Conservation (phyloP, 768 basidiomycete species). For the Leccinum rimulosum region DNA sequence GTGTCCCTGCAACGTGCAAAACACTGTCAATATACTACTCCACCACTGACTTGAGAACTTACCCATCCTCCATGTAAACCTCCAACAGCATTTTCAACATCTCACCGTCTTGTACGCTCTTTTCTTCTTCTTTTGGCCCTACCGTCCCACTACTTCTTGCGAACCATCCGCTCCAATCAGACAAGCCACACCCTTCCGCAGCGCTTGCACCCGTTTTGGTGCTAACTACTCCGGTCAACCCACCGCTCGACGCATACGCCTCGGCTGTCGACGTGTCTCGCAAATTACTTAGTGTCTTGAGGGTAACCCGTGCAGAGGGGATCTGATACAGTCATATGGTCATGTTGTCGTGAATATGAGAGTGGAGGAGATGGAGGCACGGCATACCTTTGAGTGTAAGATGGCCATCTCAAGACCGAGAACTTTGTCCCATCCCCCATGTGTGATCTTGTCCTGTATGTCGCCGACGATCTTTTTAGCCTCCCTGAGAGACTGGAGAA, state of each 20-base stretch:
- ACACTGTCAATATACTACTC: not conserved
- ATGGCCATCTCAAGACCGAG: conserved; percentile 76
- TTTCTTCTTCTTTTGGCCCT: conserved; percentile 38
- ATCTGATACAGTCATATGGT: not conserved
- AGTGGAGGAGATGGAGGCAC: not conserved
- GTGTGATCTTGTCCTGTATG: conserved; percentile 20
- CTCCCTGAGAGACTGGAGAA: conserved; percentile 52
- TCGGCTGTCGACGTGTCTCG: conserved; percentile 79
- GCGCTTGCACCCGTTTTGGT: conserved; percentile 46
- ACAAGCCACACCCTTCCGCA: conserved; percentile 52
- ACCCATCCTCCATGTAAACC: conserved; percentile 82
- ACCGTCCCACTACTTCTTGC: conserved; percentile 47
- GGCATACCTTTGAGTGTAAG: conserved; percentile 68
- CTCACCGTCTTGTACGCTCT: conserved; percentile 47
- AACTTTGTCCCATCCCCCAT: conserved; percentile 40
- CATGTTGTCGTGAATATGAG: not conserved
- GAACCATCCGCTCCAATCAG: conserved; percentile 32
- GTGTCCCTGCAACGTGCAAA: conserved; percentile 40
- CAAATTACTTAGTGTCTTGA: conserved; percentile 64
- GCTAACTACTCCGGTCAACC: conserved; percentile 61
- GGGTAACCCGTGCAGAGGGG: conserved; percentile 39
- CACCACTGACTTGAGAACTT: conserved; percentile 31
- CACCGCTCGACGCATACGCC: conserved; percentile 79
- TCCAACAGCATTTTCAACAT: conserved; percentile 71
- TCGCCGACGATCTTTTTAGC: conserved; percentile 15